Percentiles rank a stretch among this genome's conserved stretches.
Evolutionary conservation across 1,284 basidiomycete genomes (phyloP).

Genomic region (Gymnopus androsaceus): DNA sequence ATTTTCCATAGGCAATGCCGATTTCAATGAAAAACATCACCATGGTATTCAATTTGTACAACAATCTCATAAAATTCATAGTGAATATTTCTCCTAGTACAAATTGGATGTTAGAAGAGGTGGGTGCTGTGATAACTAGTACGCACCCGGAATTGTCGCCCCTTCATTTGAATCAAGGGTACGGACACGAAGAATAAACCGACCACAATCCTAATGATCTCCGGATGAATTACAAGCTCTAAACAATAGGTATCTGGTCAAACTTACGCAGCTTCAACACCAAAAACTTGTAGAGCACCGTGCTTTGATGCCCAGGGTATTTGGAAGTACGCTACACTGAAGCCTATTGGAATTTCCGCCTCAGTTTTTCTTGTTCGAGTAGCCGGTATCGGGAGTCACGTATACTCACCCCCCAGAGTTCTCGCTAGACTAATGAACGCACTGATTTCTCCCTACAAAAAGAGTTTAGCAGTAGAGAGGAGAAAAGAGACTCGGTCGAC

Average conservation of each 20-base stretch:
- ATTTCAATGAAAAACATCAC: too few species aligned
- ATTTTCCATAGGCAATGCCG: too few species aligned
- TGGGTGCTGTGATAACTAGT: neutral
- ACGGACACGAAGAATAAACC: constrained; percentile 3
- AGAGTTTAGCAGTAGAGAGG: neutral
- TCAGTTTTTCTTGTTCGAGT: neutral
- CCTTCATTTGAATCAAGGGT: constrained; percentile 3
- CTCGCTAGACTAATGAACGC: constrained; percentile 52
- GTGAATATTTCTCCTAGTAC: neutral
- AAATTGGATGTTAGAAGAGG: neutral
- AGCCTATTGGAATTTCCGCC: constrained; percentile 24
- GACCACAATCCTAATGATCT: neutral
- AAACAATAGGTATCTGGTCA: too few species aligned
- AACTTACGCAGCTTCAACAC: constrained; percentile 50
- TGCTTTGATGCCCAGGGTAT: constrained; percentile 54
- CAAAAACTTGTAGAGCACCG: constrained; percentile 55
- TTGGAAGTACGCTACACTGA: constrained; percentile 54
- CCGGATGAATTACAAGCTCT: neutral
- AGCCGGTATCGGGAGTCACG: constrained; percentile 31
- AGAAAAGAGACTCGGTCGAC: neutral
- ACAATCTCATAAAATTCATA: too few species aligned
- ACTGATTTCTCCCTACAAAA: constrained; percentile 43
- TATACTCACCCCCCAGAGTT: constrained; percentile 23
- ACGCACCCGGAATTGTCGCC: neutral
- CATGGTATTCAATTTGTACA: too few species aligned